A percentile compares a stretch with the other conserved stretches of the same genome.
Conservation (phyloP, 2,329 filamentous ascomycete genomes). For the Phoma sp. region DNA sequence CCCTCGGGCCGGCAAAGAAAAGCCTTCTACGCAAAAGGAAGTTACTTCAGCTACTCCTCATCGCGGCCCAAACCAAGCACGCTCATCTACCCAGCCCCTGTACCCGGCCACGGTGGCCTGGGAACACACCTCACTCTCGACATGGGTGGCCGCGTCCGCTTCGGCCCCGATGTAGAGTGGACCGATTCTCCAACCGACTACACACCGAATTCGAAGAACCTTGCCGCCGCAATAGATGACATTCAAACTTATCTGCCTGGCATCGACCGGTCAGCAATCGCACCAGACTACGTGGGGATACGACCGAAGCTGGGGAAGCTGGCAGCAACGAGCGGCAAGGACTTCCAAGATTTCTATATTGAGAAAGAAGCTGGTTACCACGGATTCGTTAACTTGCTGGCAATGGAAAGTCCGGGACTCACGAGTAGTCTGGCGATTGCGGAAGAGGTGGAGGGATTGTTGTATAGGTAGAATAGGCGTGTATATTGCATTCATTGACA, state of each 20-base stretch:
- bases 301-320: constrained; percentile 78
- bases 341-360: constrained; percentile 86
- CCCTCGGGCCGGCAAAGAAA: constrained; percentile 61
- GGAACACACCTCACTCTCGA: constrained; percentile 95
- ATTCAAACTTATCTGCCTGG: constrained; percentile 81
- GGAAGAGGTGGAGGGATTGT: constrained; percentile 70
- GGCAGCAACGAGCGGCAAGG: constrained; percentile 66
- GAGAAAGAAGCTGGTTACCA: constrained; percentile 75
- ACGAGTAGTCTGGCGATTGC: constrained; percentile 87
- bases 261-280: constrained; percentile 70
- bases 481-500: not conserved
- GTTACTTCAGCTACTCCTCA: constrained; percentile 85
- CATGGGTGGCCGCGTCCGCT: constrained; percentile 80
- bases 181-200: constrained; percentile 74
- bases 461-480: constrained; percentile 53
- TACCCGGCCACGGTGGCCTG: constrained; percentile 80
- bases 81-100: constrained; percentile 86
- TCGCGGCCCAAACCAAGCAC: constrained; percentile 70
- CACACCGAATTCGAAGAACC: constrained; percentile 66
- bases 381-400: constrained; percentile 88
- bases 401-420: constrained; percentile 91
- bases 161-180: constrained; percentile 97
- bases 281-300: constrained; percentile 89
- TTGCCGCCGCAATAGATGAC: constrained; percentile 72
- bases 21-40: constrained; percentile 89